Conservation (phyloP, 2,329 filamentous ascomycete species). For the Phaeomoniella chlamydospora region DNA sequence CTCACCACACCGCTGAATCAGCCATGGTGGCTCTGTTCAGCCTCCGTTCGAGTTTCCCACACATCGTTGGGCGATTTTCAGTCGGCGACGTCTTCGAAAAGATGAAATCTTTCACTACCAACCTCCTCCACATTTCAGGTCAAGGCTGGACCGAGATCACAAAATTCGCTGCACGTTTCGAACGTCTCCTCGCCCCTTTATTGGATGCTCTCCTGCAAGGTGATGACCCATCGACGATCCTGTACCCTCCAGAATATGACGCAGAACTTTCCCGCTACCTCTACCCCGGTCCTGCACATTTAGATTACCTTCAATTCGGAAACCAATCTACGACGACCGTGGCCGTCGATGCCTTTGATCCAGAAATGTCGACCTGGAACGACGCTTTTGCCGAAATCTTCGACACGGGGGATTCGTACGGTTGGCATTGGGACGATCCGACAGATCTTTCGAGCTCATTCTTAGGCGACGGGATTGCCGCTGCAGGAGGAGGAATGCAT, state of each 20-base stretch:
- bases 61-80: conserved; percentile 7
- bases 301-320: conserved; percentile 2
- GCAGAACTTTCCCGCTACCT: conserved; percentile 5
- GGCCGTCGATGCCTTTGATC: neutral
- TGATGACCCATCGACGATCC: neutral
- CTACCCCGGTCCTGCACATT: conserved; percentile 2
- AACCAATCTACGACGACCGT: neutral
- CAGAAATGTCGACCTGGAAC: conserved; percentile 2
- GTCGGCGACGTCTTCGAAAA: conserved; percentile 11
- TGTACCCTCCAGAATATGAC: conserved; percentile 4
- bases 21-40: conserved; percentile 11
- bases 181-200: conserved; percentile 11
- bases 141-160: conserved; percentile 13
- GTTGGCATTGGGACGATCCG: conserved; percentile 1
- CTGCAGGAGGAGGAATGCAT: no score
- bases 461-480: no score
- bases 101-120: conserved; percentile 12
- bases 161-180: conserved; percentile 8
- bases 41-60: conserved; percentile 11
- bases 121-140: conserved; percentile 11
- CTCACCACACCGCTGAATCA: conserved; percentile 7
- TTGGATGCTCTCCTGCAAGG: conserved; percentile 10
- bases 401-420: conserved; percentile 1
- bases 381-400: conserved; percentile 2
- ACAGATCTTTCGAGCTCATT: no score